Evolutionary conservation across 305 asterid genomes (phyloP), one percentile per base, ranked within the genome.

Genomic region (Fraxinus sp.): DNA sequence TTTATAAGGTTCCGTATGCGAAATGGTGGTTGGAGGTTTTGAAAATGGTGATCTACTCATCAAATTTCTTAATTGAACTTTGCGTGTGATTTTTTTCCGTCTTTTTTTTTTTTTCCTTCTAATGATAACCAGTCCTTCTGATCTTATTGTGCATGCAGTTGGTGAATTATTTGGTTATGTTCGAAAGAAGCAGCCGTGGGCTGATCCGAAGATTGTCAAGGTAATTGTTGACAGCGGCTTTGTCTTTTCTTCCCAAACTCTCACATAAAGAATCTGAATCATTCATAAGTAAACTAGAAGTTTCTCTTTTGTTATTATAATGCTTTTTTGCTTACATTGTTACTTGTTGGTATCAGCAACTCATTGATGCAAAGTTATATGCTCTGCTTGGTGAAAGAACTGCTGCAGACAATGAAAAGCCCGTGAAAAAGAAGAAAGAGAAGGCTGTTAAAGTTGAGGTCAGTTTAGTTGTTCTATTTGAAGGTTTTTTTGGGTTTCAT

Each of bases 121-220:
- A 43, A 78, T 84, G 75, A 33, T 77, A 77, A 79, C 79, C 41
- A 37, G 73, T 76, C 76, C 33, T 32, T 59, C 41, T 88, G 75
- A 75, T 57, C 16, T 72, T 43, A 36, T 82, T 77, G 78, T 77
- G 79, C 76, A 77, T 87, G 81, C 89, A 96, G 98, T 91, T 85
- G 99, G 99, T 84, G 97, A 93, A 83, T 87, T 96, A 73, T 87
- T 92, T 90, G 94, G 91, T 79, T 82, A 89, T 72, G 89, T 94
- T 37, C 93, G 98, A 81, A 96, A 91, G 94, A 96, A 89, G 89
- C 94, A 87, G 90, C 97, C 97, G 3, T 96, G 99, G 99, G 98
- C 99, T 28, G 96, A 96, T 85, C 94, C 97, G 2, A 92, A 89
- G 87, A 87, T 91, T 81, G 98, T 94, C 85, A 96, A 93, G 97